Conservation (phyloP, 805 yeast genomes). For the Yarrowia sp. region DNA sequence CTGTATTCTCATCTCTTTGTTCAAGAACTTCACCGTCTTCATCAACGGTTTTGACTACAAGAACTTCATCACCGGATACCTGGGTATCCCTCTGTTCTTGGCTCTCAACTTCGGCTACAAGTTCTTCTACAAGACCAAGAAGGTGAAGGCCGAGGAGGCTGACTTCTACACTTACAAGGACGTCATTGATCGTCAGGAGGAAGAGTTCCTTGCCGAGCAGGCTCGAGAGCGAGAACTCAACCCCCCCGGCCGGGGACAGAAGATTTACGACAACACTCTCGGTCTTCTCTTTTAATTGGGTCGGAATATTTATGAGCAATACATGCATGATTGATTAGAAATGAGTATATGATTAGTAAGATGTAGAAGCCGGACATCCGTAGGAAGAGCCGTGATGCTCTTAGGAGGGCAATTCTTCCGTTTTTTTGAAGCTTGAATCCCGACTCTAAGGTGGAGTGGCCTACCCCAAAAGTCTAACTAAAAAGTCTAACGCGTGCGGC, state of each 20-base stretch:
- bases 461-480: constrained; percentile 1
- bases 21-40: constrained; percentile 78
- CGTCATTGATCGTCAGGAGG: constrained; percentile 41
- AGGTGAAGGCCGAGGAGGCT: constrained; percentile 37
- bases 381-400: background rate
- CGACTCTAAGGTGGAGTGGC: background rate
- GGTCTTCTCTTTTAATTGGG: constrained; percentile 39
- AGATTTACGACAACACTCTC: constrained; percentile 41
- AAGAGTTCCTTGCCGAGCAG: constrained; percentile 39
- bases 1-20: constrained; percentile 62
- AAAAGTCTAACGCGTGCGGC: constrained; percentile 10
- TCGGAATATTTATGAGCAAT: constrained; percentile 35
- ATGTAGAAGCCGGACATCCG: background rate
- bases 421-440: constrained; percentile 3
- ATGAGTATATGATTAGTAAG: too few species aligned
- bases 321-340: constrained; percentile 15
- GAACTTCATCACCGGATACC: constrained; percentile 77
- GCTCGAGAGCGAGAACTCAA: constrained; percentile 40
- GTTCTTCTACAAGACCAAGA: constrained; percentile 46
- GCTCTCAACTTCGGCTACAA: constrained; percentile 66
- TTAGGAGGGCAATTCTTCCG: constrained; percentile 16
- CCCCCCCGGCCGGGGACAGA: constrained; percentile 35
- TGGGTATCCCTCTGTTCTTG: constrained; percentile 71
- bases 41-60: constrained; percentile 65
- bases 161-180: constrained; percentile 41